Percentiles rank a stretch among this genome's conserved stretches.
Evolutionary conservation across 2,329 filamentous ascomycete species (phyloP).

Genomic region (Cladosporium sp.): DNA sequence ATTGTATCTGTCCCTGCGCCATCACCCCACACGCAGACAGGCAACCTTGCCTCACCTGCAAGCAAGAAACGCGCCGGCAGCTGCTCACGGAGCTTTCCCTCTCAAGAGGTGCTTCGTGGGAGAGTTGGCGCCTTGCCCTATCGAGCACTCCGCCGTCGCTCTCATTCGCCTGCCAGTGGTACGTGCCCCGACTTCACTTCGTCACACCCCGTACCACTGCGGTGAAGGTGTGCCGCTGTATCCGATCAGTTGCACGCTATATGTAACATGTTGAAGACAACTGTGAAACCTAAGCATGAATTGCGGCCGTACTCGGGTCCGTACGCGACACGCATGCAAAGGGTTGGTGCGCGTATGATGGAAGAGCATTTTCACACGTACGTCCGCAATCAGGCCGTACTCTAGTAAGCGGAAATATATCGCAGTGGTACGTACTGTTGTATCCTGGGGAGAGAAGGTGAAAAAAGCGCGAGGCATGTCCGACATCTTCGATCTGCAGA

Average conservation of each 20-base stretch:
- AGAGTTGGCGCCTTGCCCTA: constrained; percentile 5
- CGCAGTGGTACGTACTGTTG: neutral
- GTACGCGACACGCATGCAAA: too few relatives aligned
- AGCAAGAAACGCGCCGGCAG: constrained; percentile 3
- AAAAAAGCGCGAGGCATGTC: neutral
- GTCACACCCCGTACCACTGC: constrained; percentile 8
- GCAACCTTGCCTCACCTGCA: too few relatives aligned
- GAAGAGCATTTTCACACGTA: neutral
- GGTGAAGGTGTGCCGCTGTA: constrained; percentile 10
- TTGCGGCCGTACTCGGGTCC: neutral
- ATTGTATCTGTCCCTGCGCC: constrained; percentile 9
- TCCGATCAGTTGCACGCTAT: constrained; percentile 1
- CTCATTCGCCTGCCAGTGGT: constrained; percentile 6
- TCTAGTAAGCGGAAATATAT: neutral
- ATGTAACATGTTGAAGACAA: neutral
- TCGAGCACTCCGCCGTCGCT: constrained; percentile 1
- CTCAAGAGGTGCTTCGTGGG: neutral
- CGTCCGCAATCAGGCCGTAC: constrained; percentile 1
- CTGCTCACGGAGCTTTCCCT: constrained; percentile 6
- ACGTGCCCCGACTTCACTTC: constrained; percentile 12
- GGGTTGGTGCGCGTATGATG: too few relatives aligned
- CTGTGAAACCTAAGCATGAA: too few relatives aligned
- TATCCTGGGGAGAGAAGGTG: neutral
- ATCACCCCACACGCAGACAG: neutral
- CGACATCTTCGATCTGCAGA: neutral